Conservation (phyloP, 345 rosid species). For the Atalantia buxifolia region DNA sequence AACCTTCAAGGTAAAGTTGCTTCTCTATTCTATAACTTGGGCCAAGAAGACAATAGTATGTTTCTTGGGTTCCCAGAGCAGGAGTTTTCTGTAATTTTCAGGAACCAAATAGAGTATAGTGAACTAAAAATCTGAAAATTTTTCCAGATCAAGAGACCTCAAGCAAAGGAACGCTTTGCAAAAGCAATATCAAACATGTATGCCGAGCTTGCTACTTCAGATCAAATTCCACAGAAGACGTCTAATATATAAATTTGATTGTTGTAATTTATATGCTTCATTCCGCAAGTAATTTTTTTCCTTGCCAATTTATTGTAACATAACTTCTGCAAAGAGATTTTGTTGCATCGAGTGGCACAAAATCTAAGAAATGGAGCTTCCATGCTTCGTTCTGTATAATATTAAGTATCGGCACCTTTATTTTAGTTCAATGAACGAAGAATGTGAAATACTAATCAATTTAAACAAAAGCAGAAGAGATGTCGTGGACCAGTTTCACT, state of each 20-base stretch:
- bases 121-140: background rate
- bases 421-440: no score
- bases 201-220: conserved; percentile 40
- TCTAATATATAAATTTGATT: conserved; percentile 15
- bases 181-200: conserved; percentile 72
- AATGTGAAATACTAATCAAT: background rate
- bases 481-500: background rate
- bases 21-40: background rate
- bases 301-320: no score
- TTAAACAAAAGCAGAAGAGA: background rate
- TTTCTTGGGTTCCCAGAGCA: background rate
- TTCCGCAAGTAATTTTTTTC: no score
- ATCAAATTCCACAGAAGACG: conserved; percentile 23
- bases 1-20: conserved; percentile 64
- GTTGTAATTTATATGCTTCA: background rate
- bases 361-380: background rate
- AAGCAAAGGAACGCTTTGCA: conserved; percentile 67
- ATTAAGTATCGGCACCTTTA: no score
- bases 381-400: no score
- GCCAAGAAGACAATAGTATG: background rate
- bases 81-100: background rate
- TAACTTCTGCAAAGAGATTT: no score
- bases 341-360: no score
- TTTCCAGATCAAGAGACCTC: conserved; percentile 80
- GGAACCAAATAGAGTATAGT: background rate